Evolutionary conservation across 2,329 filamentous ascomycete species (phyloP).

Genomic region (Achaetomium macrosporum): DNA sequence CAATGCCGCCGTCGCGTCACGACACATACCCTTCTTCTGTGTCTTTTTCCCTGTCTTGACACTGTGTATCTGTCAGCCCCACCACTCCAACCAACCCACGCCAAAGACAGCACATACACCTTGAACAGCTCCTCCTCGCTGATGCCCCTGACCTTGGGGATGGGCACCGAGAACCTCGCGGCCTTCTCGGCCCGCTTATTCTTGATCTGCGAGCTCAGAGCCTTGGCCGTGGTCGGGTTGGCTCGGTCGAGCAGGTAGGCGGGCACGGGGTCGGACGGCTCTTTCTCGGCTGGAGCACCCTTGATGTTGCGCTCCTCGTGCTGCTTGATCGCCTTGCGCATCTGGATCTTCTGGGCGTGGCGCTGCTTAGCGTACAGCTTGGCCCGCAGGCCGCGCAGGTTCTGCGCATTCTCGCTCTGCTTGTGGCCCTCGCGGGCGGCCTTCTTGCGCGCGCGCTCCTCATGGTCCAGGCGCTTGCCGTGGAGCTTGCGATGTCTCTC

Average conservation of each 20-base stretch:
- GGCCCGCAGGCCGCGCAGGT: constrained; percentile 81
- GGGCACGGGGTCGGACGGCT: constrained; percentile 74
- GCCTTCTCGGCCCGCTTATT: constrained; percentile 92
- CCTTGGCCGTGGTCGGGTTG: constrained; percentile 36
- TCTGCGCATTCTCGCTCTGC: constrained; percentile 84
- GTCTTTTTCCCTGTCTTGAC: constrained; percentile 95
- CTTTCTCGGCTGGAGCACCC: constrained; percentile 69
- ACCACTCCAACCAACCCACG: background rate
- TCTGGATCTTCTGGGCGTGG: constrained; percentile 96
- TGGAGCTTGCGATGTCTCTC: constrained; percentile 26
- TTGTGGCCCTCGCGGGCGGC: constrained; percentile 84
- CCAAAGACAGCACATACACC: constrained; percentile 19
- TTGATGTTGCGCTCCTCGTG: constrained; percentile 97
- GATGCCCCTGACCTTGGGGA: constrained; percentile 92
- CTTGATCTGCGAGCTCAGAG: constrained; percentile 70
- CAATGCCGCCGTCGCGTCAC: background rate
- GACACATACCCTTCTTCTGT: constrained; percentile 58
- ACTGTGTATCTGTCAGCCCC: constrained; percentile 45
- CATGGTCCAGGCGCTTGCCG: constrained; percentile 63
- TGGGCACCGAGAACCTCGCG: constrained; percentile 82
- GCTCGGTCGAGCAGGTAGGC: constrained; percentile 89
- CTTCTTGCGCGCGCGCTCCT: constrained; percentile 84
- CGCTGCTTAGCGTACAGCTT: constrained; percentile 93
- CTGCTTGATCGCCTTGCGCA: constrained; percentile 89
- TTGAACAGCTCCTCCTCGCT: constrained; percentile 95